Base-by-base conservation (phyloP, 768 basidiomycete genomes). In the Neoboletus subvelutipes region DNA sequence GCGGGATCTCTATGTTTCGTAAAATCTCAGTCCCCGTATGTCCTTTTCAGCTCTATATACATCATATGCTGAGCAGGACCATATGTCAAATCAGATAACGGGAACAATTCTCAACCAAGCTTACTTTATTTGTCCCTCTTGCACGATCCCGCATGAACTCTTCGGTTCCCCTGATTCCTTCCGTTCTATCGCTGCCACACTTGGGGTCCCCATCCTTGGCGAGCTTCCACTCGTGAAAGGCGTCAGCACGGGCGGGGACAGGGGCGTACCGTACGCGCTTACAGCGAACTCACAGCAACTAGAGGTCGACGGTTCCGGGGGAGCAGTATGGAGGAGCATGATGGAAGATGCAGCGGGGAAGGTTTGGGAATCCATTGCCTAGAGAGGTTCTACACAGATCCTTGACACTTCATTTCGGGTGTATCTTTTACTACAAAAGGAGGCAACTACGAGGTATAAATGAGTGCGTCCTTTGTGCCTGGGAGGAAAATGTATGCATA, bases 61-160 rank as follows among this genome's bases (percentile, higher is more conserved):
- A 20, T 34, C 13, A 12, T 6, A 45, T 59, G 10, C 63, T 58
- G 40, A 54, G 26, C 28, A 18, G 33, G 20, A 50, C 5, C 12
- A 24, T 26, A 45, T 40, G 18, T 29, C 11, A 39, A 13, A 60
- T 28, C 22, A 97, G 94, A 90, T 97, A 55, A 82, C 85, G 2
- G 96, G 96, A 9, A 77, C 92, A 2, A 73, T 98, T 1, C 84
- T 98, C 43, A 98, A 98, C 68, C 88, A 94, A 77, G 83, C 94
- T 0, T 83, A 90, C 72, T 95, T 87, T 70, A 75, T 87, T 29
- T 94, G 92, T 63, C 80, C 89, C 0, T 80, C 82, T 11, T 97
- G 93, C 67, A 73, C 78, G 1, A 78, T 80, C 0, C 77, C 77
- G 1, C 88, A 87, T 60, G 73, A 84, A 59, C 75, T 90, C 36